Evolutionary conservation across 768 basidiomycete species (phyloP), one percentile per base, ranked within the genome.

Genomic region (Tylopilus balloui): DNA sequence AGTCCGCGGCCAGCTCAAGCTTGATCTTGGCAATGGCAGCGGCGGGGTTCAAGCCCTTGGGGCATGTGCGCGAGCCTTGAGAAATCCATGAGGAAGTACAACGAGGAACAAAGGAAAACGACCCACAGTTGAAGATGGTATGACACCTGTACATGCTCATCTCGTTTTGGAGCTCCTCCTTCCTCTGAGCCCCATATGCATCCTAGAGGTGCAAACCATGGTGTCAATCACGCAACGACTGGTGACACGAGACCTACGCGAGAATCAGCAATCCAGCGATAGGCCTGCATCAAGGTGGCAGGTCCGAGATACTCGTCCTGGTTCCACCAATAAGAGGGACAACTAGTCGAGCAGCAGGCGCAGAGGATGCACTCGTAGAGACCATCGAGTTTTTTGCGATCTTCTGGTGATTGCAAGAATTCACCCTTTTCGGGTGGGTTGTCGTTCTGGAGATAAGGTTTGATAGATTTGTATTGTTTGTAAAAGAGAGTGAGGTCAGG

Each of bases 261-360:
- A 40, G 92, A 95, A 66, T 98, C 95, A 1, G 94, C 93, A 64
- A 99, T 95, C 95, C 95, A 98, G 57, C 94, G 77, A 71, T 97
- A 96, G 0, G 92, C 92, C 60, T 92, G 89, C 92, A 97, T 92
- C 60, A 97, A 73, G 0, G 93, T 93, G 1, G 95, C 95, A 6
- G 95, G 95, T 29, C 95, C 94, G 34, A 99, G 86, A 70, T 99
- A 99, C 69, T 92, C 88, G 65, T 97, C 93, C 71, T 93, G 92
- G 73, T 97, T 98, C 95, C 95, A 98, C 95, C 95, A 97, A 72
- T 98, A 96, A 25, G 86, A 88, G 4, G 95, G 95, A 78, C 95
- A 99, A 37, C 88, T 89, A 0, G 95, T 98, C 36, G 93, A 93
- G 75, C 95, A 99, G 73, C 96, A 97, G 2, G 95, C 92, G 62